These are phyloP conservation scores for Lachnum nothofagi DNA, from an alignment of 2,329 filamentous ascomycete species.

Conservation along the genomic window DNA sequence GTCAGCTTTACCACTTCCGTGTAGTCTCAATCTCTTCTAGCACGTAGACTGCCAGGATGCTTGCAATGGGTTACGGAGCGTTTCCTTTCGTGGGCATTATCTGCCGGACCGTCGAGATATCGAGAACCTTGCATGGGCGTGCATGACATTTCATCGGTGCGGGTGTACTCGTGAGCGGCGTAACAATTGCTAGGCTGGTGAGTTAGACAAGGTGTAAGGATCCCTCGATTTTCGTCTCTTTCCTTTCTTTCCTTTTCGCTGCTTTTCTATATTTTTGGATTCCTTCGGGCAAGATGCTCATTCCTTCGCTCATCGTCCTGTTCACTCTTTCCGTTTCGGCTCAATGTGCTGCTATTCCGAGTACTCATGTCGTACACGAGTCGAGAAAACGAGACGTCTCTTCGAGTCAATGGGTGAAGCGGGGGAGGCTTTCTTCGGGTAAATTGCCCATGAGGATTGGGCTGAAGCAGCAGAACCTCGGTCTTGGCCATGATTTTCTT, in stretches of 20 bases:
- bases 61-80: too few species aligned
- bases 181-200: not conserved
- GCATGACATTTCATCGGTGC: not conserved
- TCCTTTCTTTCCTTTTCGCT: not conserved
- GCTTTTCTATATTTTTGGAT: not conserved
- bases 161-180: not conserved
- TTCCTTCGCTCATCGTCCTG: not conserved
- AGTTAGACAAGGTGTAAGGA: not conserved
- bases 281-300: not conserved
- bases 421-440: conserved; percentile 24
- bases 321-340: not conserved
- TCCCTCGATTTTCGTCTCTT: not conserved
- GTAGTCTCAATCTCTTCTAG: too few species aligned
- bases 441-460: conserved; percentile 39
- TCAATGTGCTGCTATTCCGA: conserved; percentile 11
- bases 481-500: conserved; percentile 38
- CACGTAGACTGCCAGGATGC: too few species aligned
- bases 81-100: not conserved
- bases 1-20: too few species aligned
- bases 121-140: not conserved
- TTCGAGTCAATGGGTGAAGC: conserved; percentile 16
- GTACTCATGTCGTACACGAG: conserved; percentile 23
- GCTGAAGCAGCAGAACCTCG: conserved; percentile 41
- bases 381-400: conserved; percentile 13
- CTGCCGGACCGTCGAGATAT: not conserved